Evolutionary conservation across 441 rosid genomes (phyloP).

Genomic region (Gossypium gossypioides): DNA sequence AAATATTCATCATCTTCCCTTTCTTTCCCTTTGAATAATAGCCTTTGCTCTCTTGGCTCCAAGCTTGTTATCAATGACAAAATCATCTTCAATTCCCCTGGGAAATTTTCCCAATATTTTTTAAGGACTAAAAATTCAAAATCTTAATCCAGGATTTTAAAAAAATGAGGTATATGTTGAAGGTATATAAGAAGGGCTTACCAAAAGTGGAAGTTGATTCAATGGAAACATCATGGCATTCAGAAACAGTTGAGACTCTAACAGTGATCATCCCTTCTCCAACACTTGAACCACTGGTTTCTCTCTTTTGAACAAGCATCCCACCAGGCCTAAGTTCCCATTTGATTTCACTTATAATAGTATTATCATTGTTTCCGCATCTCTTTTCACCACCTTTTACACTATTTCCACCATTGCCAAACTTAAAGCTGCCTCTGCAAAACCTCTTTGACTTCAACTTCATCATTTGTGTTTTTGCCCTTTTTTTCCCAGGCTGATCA

Average conservation of each 20-base stretch:
- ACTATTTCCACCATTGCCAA: slow-evolving; percentile 17
- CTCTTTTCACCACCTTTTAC: slow-evolving; percentile 21
- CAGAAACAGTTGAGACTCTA: slow-evolving; percentile 61
- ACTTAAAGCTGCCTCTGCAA: slow-evolving; percentile 49
- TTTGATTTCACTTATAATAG: slow-evolving; percentile 40
- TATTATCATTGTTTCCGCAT: slow-evolving; percentile 17
- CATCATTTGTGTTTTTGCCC: slow-evolving; percentile 31
- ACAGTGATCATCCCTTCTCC: slow-evolving; percentile 44
- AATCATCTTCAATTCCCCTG: slow-evolving; percentile 73
- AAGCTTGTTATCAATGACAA: slow-evolving; percentile 51
- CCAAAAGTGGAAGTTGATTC: slow-evolving; percentile 88
- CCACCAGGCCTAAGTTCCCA: slow-evolving; percentile 95
- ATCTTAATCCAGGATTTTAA: neutral
- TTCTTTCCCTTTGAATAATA: slow-evolving; percentile 78
- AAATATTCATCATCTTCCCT: slow-evolving; percentile 60
- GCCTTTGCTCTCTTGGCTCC: slow-evolving; percentile 70
- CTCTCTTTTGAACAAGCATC: slow-evolving; percentile 89
- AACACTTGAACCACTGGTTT: slow-evolving; percentile 24
- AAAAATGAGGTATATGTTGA: no score
- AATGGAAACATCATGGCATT: slow-evolving; percentile 60
- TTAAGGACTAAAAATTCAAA: neutral
- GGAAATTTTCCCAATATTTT: neutral
- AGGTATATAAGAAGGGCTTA: slow-evolving; percentile 16
- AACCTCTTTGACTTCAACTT: slow-evolving; percentile 69
- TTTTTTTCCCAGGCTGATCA: slow-evolving; percentile 8